Conservation (phyloP, 1,139 yeast genomes). For the Protomyces gravidus region DNA sequence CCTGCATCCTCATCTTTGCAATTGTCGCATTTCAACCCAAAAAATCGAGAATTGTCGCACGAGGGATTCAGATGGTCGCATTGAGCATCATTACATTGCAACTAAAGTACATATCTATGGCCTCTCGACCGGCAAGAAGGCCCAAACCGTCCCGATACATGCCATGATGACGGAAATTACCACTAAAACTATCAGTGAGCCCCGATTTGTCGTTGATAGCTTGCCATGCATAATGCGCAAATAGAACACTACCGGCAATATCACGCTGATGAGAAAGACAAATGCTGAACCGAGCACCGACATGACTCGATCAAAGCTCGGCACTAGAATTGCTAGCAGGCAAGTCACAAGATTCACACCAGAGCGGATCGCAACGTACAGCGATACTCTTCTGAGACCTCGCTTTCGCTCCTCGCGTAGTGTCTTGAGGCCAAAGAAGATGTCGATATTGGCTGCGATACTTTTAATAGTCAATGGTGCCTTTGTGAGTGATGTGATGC, state of each 20-base stretch:
- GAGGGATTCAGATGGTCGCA: no score
- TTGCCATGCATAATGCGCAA: conserved; percentile 48
- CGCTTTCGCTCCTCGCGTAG: conserved; percentile 34
- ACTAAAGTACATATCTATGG: no score
- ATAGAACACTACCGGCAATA: conserved; percentile 74
- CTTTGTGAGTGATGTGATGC: conserved; percentile 79
- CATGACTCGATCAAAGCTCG: conserved; percentile 75
- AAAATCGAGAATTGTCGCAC: no score
- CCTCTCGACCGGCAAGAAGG: conserved; percentile 34
- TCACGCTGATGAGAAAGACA: conserved; percentile 73
- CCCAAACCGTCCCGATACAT: conserved; percentile 40
- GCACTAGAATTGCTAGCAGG: conserved; percentile 56
- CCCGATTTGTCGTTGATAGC: not conserved
- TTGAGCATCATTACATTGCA: no score
- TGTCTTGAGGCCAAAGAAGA: conserved; percentile 42
- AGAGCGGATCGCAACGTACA: conserved; percentile 39
- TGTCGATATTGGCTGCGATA: conserved; percentile 64
- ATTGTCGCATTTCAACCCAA: no score
- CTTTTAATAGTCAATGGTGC: conserved; percentile 86
- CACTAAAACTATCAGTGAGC: conserved; percentile 40
- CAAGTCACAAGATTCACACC: conserved; percentile 47
- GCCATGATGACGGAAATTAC: conserved; percentile 38
- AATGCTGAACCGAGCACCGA: conserved; percentile 79
- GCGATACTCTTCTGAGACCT: conserved; percentile 15
- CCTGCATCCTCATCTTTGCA: no score